phyloP scores from a whole-genome alignment of 1,284 basidiomycete species.

The Sporisorium graminicola region DNA sequence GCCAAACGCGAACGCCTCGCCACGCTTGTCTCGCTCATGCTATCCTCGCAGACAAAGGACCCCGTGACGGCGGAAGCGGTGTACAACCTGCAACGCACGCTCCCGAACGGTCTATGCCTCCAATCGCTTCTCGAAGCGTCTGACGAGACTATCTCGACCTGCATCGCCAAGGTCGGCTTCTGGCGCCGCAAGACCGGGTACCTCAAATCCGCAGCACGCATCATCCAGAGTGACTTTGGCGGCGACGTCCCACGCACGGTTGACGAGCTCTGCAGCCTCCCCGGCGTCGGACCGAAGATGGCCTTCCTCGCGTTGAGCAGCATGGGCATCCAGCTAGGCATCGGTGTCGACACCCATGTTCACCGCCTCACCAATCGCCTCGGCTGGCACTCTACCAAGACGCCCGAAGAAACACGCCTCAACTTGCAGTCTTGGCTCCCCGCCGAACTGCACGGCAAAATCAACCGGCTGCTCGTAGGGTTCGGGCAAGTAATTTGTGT shows the following conservation, averaged over 20 bases:
- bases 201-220: conserved; percentile 51
- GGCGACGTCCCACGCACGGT: conserved; percentile 62
- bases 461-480: conserved; percentile 67
- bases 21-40: conserved; percentile 91
- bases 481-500: conserved; percentile 83
- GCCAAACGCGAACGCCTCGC: conserved; percentile 81
- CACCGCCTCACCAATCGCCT: conserved; percentile 93
- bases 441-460: conserved; percentile 49
- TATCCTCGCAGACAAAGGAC: conserved; percentile 87
- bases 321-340: conserved; percentile 91
- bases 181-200: conserved; percentile 85
- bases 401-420: conserved; percentile 81
- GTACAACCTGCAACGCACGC: conserved; percentile 77
- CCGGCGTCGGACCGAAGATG: conserved; percentile 70
- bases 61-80: conserved; percentile 82
- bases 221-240: conserved; percentile 44
- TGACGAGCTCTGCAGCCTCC: conserved; percentile 60
- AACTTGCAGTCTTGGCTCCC: conserved; percentile 67
- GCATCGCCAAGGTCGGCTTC: conserved; percentile 91
- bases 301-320: conserved; percentile 77
- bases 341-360: conserved; percentile 96
- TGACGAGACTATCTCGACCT: conserved; percentile 76
- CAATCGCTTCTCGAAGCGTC: conserved; percentile 79
- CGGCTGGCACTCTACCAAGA: conserved; percentile 90
- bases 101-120: conserved; percentile 84